Conservation (phyloP, 2,329 filamentous ascomycete species). For the Colletotrichum somersetense region DNA sequence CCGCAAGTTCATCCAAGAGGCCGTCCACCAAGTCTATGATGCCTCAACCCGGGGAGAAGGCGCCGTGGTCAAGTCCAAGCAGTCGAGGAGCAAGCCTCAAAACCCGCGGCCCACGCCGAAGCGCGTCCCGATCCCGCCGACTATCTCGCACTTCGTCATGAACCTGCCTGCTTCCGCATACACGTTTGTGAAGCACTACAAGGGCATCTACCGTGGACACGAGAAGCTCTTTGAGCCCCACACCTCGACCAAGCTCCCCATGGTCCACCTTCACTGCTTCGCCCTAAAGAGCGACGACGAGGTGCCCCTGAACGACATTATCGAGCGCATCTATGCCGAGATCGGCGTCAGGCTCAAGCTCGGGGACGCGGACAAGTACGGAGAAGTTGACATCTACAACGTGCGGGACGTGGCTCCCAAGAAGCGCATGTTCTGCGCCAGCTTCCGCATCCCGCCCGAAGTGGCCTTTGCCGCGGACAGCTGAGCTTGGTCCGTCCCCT, state of each 20-base stretch:
- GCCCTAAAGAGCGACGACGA: conserved; percentile 84
- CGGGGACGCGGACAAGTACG: conserved; percentile 61
- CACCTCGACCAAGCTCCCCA: conserved; percentile 74
- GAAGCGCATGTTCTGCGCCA: conserved; percentile 97
- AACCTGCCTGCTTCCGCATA: conserved; percentile 94
- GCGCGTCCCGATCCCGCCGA: conserved; percentile 72
- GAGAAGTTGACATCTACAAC: conserved; percentile 70
- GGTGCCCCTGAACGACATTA: conserved; percentile 66
- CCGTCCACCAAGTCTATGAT: conserved; percentile 71
- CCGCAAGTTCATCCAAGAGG: conserved; percentile 79
- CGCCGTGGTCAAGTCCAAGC: conserved; percentile 64
- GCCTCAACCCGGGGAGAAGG: conserved; percentile 65
- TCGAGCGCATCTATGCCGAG: conserved; percentile 55
- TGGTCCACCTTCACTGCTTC: conserved; percentile 97
- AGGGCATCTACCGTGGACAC: conserved; percentile 82
- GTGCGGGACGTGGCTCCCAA: conserved; percentile 92
- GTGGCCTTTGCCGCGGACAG: conserved; percentile 76
- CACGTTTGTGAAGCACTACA: conserved; percentile 81
- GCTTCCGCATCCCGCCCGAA: conserved; percentile 84
- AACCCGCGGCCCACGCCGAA: conserved; percentile 53
- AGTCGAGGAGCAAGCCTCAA: conserved; percentile 53
- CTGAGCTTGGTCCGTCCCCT: background rate
- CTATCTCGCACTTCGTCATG: conserved; percentile 96
- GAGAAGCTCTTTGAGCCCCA: conserved; percentile 74
- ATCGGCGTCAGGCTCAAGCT: conserved; percentile 56